Evolutionary conservation across 495 filamentous ascomycete species (phyloP), one percentile per base, ranked within the genome.

Genomic region (Penicillium manginii): DNA sequence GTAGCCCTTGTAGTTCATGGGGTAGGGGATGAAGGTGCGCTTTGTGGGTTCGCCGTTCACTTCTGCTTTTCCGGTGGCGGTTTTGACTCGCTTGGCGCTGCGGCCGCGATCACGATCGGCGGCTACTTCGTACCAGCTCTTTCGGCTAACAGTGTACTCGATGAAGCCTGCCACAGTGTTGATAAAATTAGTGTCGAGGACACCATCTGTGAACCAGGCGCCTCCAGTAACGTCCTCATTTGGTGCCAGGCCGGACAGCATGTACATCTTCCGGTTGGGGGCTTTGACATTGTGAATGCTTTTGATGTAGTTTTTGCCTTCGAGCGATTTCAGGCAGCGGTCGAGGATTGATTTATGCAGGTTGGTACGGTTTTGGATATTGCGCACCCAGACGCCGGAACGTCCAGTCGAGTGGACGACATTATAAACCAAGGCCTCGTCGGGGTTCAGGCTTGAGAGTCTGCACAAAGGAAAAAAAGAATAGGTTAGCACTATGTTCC

Each of bases 171-270:
- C 79, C 14, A 96, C 78, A 32, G 77, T 81, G 21, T 87, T 83
- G 65, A 98, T 92, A 68, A 98, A 92, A 47, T 88, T 87, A 37
- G 88, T 84, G 69, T 98, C 94, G 3, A 97, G 82, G 39, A 89
- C 88, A 8, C 88, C 89, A 50, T 96, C 90, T 19, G 89, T 92
- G 64, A 92, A 97, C 90, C 93, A 98, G 17, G 91, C 87, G 5
- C 96, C 94, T 40, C 94, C 96, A 0, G 92, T 96, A 18, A 93
- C 87, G 47, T 94, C 88, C 35, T 96, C 92, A 37, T 87, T 88
- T 2, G 96, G 93, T 14, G 83, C 80, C 22, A 96, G 76, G 54
- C 82, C 80, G 50, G 76, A 73, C 48, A 88, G 73, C 79, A 89
- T 87, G 75, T 86, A 89, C 65, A 84, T 86, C 69, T 86, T 88